phyloP scores from a whole-genome alignment of 768 basidiomycete species.

The Suillus clintonianus region DNA sequence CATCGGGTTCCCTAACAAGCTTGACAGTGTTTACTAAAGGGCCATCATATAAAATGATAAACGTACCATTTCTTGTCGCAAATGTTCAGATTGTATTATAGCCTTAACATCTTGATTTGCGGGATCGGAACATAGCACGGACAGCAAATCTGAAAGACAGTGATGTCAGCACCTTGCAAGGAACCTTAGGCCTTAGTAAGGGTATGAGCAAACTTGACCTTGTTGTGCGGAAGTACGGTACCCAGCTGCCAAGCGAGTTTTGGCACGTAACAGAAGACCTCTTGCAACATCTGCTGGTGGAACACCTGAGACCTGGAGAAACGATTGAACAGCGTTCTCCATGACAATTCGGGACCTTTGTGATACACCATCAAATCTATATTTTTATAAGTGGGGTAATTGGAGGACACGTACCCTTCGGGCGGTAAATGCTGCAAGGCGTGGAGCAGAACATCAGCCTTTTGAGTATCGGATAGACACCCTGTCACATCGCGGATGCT shows the following conservation, averaged over 20 bases:
- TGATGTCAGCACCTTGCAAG: neutral
- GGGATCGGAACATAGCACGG: conserved; percentile 63
- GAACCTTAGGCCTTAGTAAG: neutral
- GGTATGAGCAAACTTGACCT: conserved; percentile 38
- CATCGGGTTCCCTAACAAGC: conserved; percentile 39
- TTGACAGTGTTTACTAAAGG: conserved; percentile 7
- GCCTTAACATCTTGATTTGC: conserved; percentile 69
- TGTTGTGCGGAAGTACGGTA: conserved; percentile 64
- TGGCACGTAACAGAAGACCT: conserved; percentile 68
- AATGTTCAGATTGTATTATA: conserved; percentile 52
- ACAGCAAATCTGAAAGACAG: conserved; percentile 55
- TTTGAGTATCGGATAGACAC: conserved; percentile 62
- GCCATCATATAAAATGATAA: conserved; percentile 5
- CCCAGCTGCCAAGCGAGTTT: conserved; percentile 61
- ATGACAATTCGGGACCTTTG: conserved; percentile 56
- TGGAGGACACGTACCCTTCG: conserved; percentile 52
- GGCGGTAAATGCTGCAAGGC: conserved; percentile 81
- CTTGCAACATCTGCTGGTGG: conserved; percentile 53
- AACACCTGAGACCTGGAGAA: conserved; percentile 57
- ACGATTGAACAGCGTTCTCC: conserved; percentile 76
- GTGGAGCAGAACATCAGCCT: conserved; percentile 70
- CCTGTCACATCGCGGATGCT: conserved; percentile 68
- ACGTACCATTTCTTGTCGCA: conserved; percentile 58
- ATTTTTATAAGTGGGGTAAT: conserved; percentile 1
- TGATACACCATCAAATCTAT: neutral